Conservation (phyloP, 139 green algal genomes). For the Closterium sp. region DNA sequence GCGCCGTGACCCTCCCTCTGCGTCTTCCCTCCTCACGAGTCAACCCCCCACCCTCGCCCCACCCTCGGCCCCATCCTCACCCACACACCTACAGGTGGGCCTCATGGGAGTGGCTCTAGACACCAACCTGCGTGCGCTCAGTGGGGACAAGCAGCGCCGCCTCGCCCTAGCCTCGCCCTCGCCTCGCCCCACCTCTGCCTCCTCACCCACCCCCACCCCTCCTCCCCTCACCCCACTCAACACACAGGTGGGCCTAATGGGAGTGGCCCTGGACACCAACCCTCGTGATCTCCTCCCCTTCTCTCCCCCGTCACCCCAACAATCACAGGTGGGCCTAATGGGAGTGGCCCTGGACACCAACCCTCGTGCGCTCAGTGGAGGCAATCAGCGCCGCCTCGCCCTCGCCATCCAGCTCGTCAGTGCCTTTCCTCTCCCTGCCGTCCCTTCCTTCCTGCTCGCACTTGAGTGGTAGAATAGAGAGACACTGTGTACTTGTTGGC, state of each 20-base stretch:
- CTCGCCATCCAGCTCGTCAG: slow-evolving; percentile 41
- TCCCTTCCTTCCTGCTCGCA: too few relatives aligned
- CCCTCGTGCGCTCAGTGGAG: slow-evolving; percentile 33
- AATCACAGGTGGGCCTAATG: slow-evolving; percentile 32
- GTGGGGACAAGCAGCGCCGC: too few relatives aligned
- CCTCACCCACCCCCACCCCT: neutral
- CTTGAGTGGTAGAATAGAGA: too few relatives aligned
- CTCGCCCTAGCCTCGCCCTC: too few relatives aligned
- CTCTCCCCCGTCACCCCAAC: neutral
- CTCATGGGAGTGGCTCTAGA: too few relatives aligned
- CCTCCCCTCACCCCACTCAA: neutral
- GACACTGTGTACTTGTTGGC: too few relatives aligned
- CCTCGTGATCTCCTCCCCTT: too few relatives aligned
- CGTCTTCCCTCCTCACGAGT: too few relatives aligned
- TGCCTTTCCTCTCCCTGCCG: neutral
- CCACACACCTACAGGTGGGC: slow-evolving; percentile 37
- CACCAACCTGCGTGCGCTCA: too few relatives aligned
- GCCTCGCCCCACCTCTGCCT: neutral
- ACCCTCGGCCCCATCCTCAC: neutral
- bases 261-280: slow-evolving; percentile 21
- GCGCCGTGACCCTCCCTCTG: too few relatives aligned
- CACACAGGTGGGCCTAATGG: slow-evolving; percentile 31
- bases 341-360: slow-evolving; percentile 14
- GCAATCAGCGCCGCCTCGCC: slow-evolving; percentile 42
- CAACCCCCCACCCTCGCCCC: neutral